phyloP scores from a whole-genome alignment of 768 basidiomycete genomes.

The Peribolospora kevripleyi region DNA sequence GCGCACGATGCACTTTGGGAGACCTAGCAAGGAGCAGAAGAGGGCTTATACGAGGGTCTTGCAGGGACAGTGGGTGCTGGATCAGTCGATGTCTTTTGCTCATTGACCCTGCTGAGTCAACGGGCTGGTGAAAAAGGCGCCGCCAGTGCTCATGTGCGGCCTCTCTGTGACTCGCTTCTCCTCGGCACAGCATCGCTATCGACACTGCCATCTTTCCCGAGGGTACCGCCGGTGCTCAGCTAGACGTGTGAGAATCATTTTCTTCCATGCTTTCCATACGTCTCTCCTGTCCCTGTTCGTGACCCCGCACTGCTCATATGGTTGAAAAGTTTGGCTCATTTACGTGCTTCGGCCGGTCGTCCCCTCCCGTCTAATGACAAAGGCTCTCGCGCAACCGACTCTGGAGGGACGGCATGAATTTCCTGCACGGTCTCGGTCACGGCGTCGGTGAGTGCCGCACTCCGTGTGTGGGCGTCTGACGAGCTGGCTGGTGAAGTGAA shows the following conservation, averaged over 20 bases:
- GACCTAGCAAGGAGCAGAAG: constrained; percentile 59
- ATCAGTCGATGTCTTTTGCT: neutral
- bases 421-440: constrained; percentile 17
- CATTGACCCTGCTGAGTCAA: too few species aligned
- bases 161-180: neutral
- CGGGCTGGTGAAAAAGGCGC: neutral
- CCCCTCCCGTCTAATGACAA: too few species aligned
- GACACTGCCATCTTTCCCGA: constrained; percentile 73
- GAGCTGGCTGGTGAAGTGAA: too few species aligned
- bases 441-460: constrained; percentile 2
- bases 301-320: too few species aligned
- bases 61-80: constrained; percentile 43
- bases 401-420: too few species aligned
- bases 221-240: constrained; percentile 55
- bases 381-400: too few species aligned
- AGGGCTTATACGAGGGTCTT: constrained; percentile 84
- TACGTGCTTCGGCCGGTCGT: too few species aligned
- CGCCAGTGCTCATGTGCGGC: neutral
- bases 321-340: too few species aligned
- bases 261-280: too few species aligned
- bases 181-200: constrained; percentile 49
- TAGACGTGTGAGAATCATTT: constrained; percentile 32
- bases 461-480: too few species aligned
- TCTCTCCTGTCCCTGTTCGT: too few species aligned
- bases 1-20: constrained; percentile 55